Base-by-base conservation (phyloP, 441 rosid species). In the Adansonia rubrostipa region DNA sequence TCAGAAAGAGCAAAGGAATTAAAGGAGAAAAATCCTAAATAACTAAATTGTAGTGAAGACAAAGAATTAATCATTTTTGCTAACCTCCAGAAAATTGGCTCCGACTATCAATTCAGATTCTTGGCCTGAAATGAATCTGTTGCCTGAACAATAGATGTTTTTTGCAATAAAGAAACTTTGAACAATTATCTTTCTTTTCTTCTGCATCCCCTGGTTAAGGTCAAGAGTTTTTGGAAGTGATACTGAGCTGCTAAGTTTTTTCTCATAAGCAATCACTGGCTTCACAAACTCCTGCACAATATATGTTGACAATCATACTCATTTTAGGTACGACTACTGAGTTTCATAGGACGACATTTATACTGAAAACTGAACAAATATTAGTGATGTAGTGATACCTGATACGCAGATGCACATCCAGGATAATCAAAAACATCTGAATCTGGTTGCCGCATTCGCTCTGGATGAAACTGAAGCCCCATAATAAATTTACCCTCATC, bases 21-120 rank as follows among this genome's bases (percentile, higher is more conserved):
- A 36, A 36, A 36, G 22, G 60, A 56, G 19, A 8, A 56, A 56
- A 56, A 56, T 56, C 60, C 60, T 19, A 60, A 60, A 60, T 60
- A 20, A 60, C 65, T 3, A 56, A 60, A 22, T 28, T 60, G 6
- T 20, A 22, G 33, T 8, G 14, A 20, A 20, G 33, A 9, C 3
- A 60, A 13, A 62, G 1, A 8, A 10, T 60, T 62, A 62, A 24
- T 36, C 40, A 28, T 28, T 68, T 45, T 17, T 5, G 20, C 80
- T 56, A 76, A 89, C 92, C 91, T 87, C 84, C 1, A 91, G 90
- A 81, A 89, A 91, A 79, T 86, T 86, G 5, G 92, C 94, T 65
- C 92, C 90, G 47, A 84, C 84, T 85, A 85, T 79, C 22, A 91
- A 82, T 11, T 87, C 89, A 2, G 87, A 82, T 74, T 83, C 40